A percentile compares a stretch with the other conserved stretches of the same genome.
Evolutionary conservation across 2,329 filamentous ascomycete genomes (phyloP).

Genomic region (Achaetomium macrosporum): DNA sequence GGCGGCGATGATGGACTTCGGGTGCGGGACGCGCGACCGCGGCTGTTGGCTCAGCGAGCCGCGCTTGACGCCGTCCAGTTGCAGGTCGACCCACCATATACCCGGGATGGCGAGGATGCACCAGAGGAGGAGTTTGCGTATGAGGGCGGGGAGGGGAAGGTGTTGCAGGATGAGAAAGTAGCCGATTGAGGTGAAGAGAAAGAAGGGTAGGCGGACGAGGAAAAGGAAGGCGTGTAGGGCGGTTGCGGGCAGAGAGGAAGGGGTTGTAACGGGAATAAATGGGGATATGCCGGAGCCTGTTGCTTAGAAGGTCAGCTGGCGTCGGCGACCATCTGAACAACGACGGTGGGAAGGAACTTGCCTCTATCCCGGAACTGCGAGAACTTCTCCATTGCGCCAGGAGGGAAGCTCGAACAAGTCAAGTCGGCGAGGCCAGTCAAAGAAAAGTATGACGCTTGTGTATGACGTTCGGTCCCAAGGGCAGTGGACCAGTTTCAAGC

Average conservation of each 20-base stretch:
- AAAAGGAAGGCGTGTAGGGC: constrained; percentile 69
- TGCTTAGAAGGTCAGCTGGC: background rate
- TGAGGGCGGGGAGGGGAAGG: constrained; percentile 57
- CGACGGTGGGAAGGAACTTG: constrained; percentile 30
- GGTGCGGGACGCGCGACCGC: constrained; percentile 66
- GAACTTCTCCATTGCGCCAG: constrained; percentile 81
- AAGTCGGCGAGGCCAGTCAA: background rate
- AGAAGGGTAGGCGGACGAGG: constrained; percentile 70
- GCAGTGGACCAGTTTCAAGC: background rate
- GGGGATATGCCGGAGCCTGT: constrained; percentile 91
- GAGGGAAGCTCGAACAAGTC: background rate
- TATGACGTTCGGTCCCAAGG: background rate
- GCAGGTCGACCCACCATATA: constrained; percentile 98
- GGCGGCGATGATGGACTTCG: constrained; percentile 76
- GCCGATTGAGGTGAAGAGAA: constrained; percentile 58
- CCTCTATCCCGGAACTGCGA: constrained; percentile 89
- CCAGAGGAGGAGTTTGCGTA: constrained; percentile 85
- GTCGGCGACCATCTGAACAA: no score
- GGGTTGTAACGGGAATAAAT: constrained; percentile 76
- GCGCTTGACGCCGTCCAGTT: constrained; percentile 92
- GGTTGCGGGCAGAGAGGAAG: constrained; percentile 55
- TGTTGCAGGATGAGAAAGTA: constrained; percentile 82
- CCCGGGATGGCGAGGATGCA: constrained; percentile 80
- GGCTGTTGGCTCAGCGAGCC: constrained; percentile 76
- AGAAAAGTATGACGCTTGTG: no score